Base-by-base conservation (phyloP, 1,284 basidiomycete genomes). In the Cryptococcus sp. region DNA sequence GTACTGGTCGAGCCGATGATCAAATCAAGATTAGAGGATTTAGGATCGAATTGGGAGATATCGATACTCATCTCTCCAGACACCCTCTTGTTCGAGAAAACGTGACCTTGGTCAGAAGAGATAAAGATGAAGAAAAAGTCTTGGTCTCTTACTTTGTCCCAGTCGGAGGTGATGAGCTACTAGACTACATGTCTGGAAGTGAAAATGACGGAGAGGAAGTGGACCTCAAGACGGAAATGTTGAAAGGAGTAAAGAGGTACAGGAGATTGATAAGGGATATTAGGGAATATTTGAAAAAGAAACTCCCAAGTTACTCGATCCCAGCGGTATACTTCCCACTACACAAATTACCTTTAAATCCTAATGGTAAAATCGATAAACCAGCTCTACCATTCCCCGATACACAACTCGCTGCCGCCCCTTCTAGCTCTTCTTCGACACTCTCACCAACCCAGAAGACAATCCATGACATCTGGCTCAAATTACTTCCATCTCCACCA, bases 21-120 rank as follows among this genome's bases (percentile, higher is more conserved):
- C 96, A 99, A 74, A 91, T 99, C 78, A 98, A 99, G 79, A 98
- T 99, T 73, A 89, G 96, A 56, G 96, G 96, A 7, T 99, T 99
- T 85, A 82, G 96, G 32, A 98, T 99, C 70, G 96, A 99, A 76
- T 82, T 98, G 5, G 94, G 94, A 18, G 96, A 99, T 77, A 98
- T 99, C 62, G 96, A 99, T 73, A 97, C 91, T 1, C 86, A 97
- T 76, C 83, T 99, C 37, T 91, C 88, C 63, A 86, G 92, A 66
- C 94, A 98, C 73, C 88, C 91, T 5, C 82, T 91, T 19, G 85
- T 99, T 2, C 81, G 94, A 11, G 96, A 98, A 78, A 98, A 98
- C 68, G 92, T 98, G 48, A 98, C 96, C 1, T 81, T 98, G 45
- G 93, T 99, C 23, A 80, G 96, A 66, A 81, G 96, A 71, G 94